Percentiles rank a stretch among this genome's conserved stretches.
Evolutionary conservation across 2,329 filamentous ascomycete genomes (phyloP).

Genomic region (Monosporascus sp.): DNA sequence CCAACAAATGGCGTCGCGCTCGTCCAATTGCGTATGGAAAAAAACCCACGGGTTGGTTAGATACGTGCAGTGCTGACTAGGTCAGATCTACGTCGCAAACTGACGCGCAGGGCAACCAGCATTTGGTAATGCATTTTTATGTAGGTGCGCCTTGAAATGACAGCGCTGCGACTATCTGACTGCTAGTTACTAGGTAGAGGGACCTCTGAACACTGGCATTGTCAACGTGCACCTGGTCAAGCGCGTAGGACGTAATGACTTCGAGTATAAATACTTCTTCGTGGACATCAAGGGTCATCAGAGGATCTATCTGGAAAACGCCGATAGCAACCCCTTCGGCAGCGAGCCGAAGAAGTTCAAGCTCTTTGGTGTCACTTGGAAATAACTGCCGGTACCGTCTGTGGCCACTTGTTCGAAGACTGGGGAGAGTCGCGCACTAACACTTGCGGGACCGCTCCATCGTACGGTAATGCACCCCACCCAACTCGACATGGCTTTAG

Average conservation of each 20-base stretch:
- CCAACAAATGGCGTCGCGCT: conserved; percentile 72
- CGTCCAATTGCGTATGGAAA: conserved; percentile 52
- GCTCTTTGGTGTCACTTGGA: conserved; percentile 60
- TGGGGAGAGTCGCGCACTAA: no score
- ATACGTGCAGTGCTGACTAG: conserved; percentile 20
- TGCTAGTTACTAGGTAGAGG: conserved; percentile 56
- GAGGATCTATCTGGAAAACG: conserved; percentile 61
- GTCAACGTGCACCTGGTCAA: conserved; percentile 76
- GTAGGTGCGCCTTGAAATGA: conserved; percentile 36
- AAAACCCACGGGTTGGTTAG: background rate
- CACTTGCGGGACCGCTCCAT: no score
- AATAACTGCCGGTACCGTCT: conserved; percentile 15
- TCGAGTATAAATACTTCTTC: conserved; percentile 73
- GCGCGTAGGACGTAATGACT: conserved; percentile 57
- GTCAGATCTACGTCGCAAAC: conserved; percentile 59
- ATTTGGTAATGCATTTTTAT: conserved; percentile 81
- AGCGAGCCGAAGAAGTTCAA: conserved; percentile 40
- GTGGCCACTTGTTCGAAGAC: background rate
- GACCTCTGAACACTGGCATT: conserved; percentile 65
- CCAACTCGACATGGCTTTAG: no score
- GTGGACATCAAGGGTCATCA: conserved; percentile 71
- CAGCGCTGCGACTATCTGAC: conserved; percentile 17
- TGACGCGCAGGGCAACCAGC: conserved; percentile 70
- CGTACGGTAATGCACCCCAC: no score
- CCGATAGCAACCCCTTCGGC: conserved; percentile 35